These are phyloP conservation scores for Mycocentrospora acerina DNA, from an alignment of 2,329 filamentous ascomycete species.

Conservation along the genomic window DNA sequence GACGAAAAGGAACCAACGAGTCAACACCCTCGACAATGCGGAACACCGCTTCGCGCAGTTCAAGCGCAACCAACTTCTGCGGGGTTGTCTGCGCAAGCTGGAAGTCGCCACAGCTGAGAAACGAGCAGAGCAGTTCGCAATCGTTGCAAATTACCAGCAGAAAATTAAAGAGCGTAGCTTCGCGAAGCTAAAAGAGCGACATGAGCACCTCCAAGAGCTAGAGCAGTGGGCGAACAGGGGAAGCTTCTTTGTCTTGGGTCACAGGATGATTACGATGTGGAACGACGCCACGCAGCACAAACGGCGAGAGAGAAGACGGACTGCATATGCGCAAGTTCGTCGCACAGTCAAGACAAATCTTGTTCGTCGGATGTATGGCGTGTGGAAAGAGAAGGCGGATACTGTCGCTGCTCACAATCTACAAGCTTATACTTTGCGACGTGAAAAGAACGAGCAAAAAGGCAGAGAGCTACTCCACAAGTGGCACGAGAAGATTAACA, in stretches of 20 bases:
- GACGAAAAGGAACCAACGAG: conserved; percentile 27
- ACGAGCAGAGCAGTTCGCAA: conserved; percentile 36
- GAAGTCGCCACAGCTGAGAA: conserved; percentile 26
- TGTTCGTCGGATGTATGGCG: conserved; percentile 44
- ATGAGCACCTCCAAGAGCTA: conserved; percentile 49
- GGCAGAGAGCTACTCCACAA: conserved; percentile 41
- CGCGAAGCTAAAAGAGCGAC: conserved; percentile 36
- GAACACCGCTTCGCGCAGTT: conserved; percentile 34
- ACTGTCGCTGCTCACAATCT: conserved; percentile 19
- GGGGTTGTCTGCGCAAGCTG: conserved; percentile 28
- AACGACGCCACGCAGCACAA: conserved; percentile 52
- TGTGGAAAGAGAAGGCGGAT: conserved; percentile 37
- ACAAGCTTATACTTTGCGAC: conserved; percentile 35
- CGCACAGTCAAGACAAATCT: conserved; percentile 57
- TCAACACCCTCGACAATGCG: conserved; percentile 29
- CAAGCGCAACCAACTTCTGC: conserved; percentile 32
- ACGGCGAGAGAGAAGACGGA: conserved; percentile 55
- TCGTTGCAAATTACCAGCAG: conserved; percentile 45
- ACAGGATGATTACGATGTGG: conserved; percentile 54
- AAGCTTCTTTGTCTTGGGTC: conserved; percentile 58
- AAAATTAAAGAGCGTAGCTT: conserved; percentile 43
- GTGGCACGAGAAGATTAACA: conserved; percentile 47
- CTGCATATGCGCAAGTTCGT: conserved; percentile 57
- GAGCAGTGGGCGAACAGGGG: conserved; percentile 58
- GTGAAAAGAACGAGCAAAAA: conserved; percentile 19